Evolutionary conservation across 352 stramenopile genomes (phyloP).

Genomic region (Phytophthora ramorum): DNA sequence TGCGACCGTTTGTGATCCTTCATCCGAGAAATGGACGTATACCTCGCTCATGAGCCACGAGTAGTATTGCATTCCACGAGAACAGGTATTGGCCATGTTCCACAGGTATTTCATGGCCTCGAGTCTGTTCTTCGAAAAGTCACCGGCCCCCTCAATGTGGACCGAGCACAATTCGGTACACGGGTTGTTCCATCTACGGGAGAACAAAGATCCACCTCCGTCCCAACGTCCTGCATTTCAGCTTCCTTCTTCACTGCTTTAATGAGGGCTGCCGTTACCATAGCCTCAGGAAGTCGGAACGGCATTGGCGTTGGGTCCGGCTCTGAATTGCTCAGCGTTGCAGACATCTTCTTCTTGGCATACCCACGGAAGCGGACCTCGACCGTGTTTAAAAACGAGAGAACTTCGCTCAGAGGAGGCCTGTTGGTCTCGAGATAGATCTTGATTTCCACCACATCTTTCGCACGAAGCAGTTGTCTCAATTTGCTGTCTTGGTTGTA

Average conservation of each 20-base stretch:
- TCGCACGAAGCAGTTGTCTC: neutral
- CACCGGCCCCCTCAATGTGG: neutral
- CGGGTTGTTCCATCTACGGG: neutral
- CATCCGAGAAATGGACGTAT: neutral
- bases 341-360: neutral
- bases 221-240: neutral
- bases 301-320: neutral
- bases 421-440: neutral
- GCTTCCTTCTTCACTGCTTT: neutral
- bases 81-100: neutral
- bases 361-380: neutral
- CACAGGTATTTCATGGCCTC: neutral
- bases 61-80: neutral
- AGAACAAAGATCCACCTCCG: neutral
- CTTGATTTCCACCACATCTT: neutral
- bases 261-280: neutral
- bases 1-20: neutral
- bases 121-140: neutral
- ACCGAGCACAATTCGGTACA: neutral
- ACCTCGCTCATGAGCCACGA: neutral
- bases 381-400: neutral
- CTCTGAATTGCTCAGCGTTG: neutral
- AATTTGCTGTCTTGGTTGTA: conserved; percentile 1
- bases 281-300: neutral
- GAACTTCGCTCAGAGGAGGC: neutral